Evolutionary conservation across 306 rosid species (phyloP).

Genomic region (Acacia melanoxylon): DNA sequence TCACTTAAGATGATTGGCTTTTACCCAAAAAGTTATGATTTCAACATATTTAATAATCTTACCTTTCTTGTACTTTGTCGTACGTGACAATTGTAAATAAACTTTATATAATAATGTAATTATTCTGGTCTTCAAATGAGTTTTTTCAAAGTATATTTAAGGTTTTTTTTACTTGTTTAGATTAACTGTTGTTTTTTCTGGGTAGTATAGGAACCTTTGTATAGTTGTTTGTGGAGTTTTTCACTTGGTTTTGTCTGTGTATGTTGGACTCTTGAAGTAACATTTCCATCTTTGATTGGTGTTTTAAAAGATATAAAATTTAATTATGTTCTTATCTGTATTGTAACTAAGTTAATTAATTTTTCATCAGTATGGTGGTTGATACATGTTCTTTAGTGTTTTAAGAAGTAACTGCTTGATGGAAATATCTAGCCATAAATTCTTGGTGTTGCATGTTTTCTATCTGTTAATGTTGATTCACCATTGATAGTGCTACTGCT

Average conservation of each 20-base stretch:
- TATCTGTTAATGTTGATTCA: not conserved
- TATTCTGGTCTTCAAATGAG: not conserved
- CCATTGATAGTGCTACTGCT: not conserved
- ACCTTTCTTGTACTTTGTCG: slow-evolving; percentile 8
- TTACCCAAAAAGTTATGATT: slow-evolving; percentile 4
- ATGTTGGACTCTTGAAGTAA: not conserved
- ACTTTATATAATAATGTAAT: not conserved
- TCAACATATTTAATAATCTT: not conserved
- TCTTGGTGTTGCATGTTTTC: not conserved
- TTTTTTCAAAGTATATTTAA: not conserved
- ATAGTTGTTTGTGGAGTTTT: not conserved
- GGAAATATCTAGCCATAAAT: not conserved
- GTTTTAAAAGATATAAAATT: slow-evolving; percentile 1
- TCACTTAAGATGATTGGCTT: slow-evolving; percentile 3
- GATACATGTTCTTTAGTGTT: not conserved
- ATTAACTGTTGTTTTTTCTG: not conserved
- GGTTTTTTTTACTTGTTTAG: not conserved
- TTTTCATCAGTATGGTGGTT: slow-evolving; percentile 10
- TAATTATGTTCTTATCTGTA: not conserved
- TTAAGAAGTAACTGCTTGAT: not conserved
- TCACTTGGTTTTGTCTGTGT: not conserved
- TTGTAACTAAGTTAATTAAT: not conserved
- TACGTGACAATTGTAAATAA: not conserved
- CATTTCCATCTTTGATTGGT: not conserved
- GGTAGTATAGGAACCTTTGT: not conserved